Conservation (phyloP, 176 grass and related monocot species). For the Cymbopogon citratus region DNA sequence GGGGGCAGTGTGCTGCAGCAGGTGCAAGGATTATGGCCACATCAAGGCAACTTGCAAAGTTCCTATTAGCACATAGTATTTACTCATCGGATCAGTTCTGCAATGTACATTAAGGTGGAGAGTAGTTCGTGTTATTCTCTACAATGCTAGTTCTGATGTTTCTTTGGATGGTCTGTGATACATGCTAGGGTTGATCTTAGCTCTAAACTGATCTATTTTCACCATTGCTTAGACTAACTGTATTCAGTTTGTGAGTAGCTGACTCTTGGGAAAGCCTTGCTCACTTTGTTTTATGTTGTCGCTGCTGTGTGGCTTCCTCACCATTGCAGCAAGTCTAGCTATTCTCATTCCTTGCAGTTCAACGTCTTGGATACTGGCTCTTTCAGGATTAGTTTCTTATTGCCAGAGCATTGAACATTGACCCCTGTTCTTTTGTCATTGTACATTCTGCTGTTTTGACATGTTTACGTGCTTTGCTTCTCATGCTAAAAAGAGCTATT, state of each 20-base stretch:
- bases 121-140: neutral
- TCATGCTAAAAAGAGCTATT: neutral
- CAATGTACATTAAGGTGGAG: conserved; percentile 34
- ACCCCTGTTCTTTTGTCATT: neutral
- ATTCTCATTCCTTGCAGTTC: neutral
- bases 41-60: conserved; percentile 85
- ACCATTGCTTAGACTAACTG: conserved; percentile 25
- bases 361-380: neutral
- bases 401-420: neutral
- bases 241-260: neutral
- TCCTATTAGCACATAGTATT: conserved; percentile 26
- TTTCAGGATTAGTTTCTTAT: neutral
- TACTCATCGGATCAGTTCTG: conserved; percentile 7
- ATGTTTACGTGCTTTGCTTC: neutral
- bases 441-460: neutral
- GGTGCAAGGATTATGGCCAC: conserved; percentile 70
- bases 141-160: neutral
- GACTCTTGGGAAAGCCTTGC: neutral
- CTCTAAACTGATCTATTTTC: conserved; percentile 3
- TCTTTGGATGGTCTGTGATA: conserved; percentile 16
- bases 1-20: conserved; percentile 63
- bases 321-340: neutral
- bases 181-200: conserved; percentile 30
- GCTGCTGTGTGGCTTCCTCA: neutral
- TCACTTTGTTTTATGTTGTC: neutral